Percentiles rank a stretch among this genome's conserved stretches.
These are phyloP conservation scores for Cymbopogon flexuosus DNA, from an alignment of 202 grass and related monocot genomes.

Conservation along the genomic window DNA sequence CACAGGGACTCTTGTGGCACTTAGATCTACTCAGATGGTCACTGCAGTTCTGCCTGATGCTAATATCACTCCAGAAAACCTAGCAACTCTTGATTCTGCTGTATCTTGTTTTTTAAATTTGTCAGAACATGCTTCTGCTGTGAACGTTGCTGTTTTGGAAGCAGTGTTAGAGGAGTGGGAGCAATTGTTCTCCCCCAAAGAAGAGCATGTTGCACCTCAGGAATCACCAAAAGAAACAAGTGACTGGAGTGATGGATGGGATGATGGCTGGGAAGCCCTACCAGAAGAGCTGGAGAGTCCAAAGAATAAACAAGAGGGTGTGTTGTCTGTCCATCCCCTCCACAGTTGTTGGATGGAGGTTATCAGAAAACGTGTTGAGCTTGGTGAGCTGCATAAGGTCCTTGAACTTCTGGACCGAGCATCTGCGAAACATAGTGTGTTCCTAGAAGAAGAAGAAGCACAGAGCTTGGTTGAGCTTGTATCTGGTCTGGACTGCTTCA, in stretches of 20 bases:
- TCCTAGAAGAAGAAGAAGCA: slow-evolving; percentile 68
- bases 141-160: slow-evolving; percentile 57
- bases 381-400: slow-evolving; percentile 47
- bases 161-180: slow-evolving; percentile 91
- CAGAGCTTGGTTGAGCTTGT: slow-evolving; percentile 48
- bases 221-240: slow-evolving; percentile 75
- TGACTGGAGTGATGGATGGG: slow-evolving; percentile 90
- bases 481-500: slow-evolving; percentile 43
- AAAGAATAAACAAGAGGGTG: slow-evolving; percentile 40
- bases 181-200: slow-evolving; percentile 57
- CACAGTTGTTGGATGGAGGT: slow-evolving; percentile 93
- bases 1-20: slow-evolving; percentile 71
- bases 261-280: slow-evolving; percentile 81
- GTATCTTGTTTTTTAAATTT: slow-evolving; percentile 82
- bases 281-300: slow-evolving; percentile 66
- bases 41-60: slow-evolving; percentile 51
- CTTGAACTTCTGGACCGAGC: slow-evolving; percentile 62
- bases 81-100: slow-evolving; percentile 65
- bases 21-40: slow-evolving; percentile 75
- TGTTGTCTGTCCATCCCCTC: slow-evolving; percentile 50
- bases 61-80: slow-evolving; percentile 57
- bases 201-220: slow-evolving; percentile 35
- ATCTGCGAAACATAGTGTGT: slow-evolving; percentile 41
- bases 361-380: slow-evolving; percentile 50
- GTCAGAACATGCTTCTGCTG: slow-evolving; percentile 56